Evolutionary conservation across 805 yeast species (phyloP).

Genomic region (Metschnikowia vanudenii): DNA sequence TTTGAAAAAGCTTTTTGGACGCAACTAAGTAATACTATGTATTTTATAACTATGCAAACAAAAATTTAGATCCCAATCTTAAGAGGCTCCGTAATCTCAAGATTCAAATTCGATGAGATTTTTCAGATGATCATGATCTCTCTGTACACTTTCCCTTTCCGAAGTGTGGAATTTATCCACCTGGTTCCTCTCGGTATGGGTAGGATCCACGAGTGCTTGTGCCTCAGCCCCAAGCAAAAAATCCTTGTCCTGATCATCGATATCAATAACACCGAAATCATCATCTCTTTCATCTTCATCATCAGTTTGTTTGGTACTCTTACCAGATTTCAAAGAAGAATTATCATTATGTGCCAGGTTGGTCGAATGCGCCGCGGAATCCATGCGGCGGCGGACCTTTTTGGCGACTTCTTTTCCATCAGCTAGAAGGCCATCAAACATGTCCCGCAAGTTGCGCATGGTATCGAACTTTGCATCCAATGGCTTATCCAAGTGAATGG

Average conservation of each 20-base stretch:
- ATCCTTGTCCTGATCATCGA: slow-evolving; percentile 46
- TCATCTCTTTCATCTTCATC: slow-evolving; percentile 49
- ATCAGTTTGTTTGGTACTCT: slow-evolving; percentile 12
- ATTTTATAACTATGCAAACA: neutral
- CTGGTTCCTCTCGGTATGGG: slow-evolving; percentile 14
- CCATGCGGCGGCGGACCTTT: slow-evolving; percentile 86
- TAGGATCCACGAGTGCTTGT: slow-evolving; percentile 35
- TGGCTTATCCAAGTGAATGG: slow-evolving; percentile 64
- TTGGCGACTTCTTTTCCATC: slow-evolving; percentile 92
- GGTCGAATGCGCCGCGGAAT: slow-evolving; percentile 52
- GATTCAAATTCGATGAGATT: slow-evolving; percentile 48
- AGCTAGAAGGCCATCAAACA: slow-evolving; percentile 87
- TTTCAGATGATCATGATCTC: slow-evolving; percentile 13
- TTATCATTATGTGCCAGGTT: slow-evolving; percentile 18
- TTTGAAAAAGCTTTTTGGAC: slow-evolving; percentile 42
- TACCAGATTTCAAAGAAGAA: slow-evolving; percentile 18
- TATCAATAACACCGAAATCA: slow-evolving; percentile 40
- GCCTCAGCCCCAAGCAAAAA: slow-evolving; percentile 50
- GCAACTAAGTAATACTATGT: slow-evolving; percentile 5
- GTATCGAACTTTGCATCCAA: slow-evolving; percentile 46
- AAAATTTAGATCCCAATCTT: no score
- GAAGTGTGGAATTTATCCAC: slow-evolving; percentile 28
- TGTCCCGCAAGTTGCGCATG: slow-evolving; percentile 68
- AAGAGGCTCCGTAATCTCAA: neutral
- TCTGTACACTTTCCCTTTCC: slow-evolving; percentile 15